A percentile compares a stretch with the other conserved stretches of the same genome.
Evolutionary conservation across 192 early-diverging fungal species (phyloP).

Genomic region (Dimargaris verticillata): DNA sequence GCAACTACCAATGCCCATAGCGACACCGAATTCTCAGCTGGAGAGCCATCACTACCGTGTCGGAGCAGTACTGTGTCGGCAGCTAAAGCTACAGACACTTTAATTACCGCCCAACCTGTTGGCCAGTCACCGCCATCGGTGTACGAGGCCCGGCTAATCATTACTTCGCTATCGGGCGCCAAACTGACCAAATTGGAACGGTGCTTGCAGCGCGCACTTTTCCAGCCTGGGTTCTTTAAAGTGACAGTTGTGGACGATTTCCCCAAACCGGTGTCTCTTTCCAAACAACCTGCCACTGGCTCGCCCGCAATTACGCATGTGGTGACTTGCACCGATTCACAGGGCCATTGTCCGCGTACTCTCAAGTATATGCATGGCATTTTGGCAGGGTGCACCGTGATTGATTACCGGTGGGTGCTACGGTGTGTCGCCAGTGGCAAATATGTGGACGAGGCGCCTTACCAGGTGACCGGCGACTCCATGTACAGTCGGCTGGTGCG

Average conservation of each 20-base stretch:
- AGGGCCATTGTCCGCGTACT: slow-evolving; percentile 17
- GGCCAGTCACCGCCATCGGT: not conserved
- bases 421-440: slow-evolving; percentile 12
- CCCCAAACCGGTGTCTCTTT: not conserved
- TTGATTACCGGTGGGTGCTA: slow-evolving; percentile 19
- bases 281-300: not conserved
- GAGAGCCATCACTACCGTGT: too few species aligned
- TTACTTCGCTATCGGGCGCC: not conserved
- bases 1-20: too few species aligned
- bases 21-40: too few species aligned
- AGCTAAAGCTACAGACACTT: too few species aligned
- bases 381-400: slow-evolving; percentile 15
- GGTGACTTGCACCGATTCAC: slow-evolving; percentile 14
- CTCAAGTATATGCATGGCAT: slow-evolving; percentile 28
- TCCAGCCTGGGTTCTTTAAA: not conserved
- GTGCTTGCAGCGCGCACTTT: not conserved
- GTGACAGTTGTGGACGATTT: slow-evolving; percentile 1
- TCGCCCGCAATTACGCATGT: slow-evolving; percentile 17
- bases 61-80: too few species aligned
- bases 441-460: slow-evolving; percentile 15
- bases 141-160: slow-evolving; percentile 3
- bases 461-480: slow-evolving; percentile 12
- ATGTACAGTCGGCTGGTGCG: not conserved
- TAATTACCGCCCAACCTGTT: not conserved
- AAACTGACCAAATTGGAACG: not conserved